Conservation (phyloP, 768 basidiomycete species). For the Phanerochaete carnosa region DNA sequence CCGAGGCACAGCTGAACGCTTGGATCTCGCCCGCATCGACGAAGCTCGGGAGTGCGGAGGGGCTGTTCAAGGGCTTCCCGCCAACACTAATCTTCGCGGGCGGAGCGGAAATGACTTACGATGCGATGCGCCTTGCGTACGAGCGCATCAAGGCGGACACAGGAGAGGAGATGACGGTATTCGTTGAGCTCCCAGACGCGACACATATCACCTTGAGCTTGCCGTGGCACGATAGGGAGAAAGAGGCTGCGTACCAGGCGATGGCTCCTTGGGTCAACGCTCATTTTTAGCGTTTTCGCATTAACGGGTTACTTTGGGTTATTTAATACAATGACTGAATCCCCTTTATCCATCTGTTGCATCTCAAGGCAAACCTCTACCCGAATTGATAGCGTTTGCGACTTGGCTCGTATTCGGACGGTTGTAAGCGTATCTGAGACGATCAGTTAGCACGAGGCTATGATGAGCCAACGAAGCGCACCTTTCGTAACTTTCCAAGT, state of each 20-base stretch:
- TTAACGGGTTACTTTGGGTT: not conserved
- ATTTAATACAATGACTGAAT: not conserved
- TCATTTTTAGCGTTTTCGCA: not conserved
- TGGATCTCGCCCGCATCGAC: constrained; percentile 21
- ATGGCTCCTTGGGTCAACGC: constrained; percentile 45
- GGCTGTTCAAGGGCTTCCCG: constrained; percentile 25
- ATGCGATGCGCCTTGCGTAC: constrained; percentile 23
- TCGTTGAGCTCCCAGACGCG: constrained; percentile 10
- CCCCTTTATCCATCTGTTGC: not conserved
- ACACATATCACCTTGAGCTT: constrained; percentile 53
- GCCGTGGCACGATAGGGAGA: constrained; percentile 50
- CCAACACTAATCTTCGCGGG: constrained; percentile 22
- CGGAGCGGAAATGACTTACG: constrained; percentile 26
- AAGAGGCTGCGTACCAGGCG: constrained; percentile 41
- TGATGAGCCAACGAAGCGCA: constrained; percentile 14
- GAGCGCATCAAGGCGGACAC: constrained; percentile 24
- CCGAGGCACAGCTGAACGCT: constrained; percentile 6
- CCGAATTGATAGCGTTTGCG: constrained; percentile 71
- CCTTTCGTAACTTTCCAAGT: constrained; percentile 73
- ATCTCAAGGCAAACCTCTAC: constrained; percentile 57
- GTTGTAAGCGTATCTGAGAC: constrained; percentile 69
- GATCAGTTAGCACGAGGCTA: not conserved
- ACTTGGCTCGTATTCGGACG: constrained; percentile 75
- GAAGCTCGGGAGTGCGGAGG: not conserved
- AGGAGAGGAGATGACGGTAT: constrained; percentile 16